A percentile compares a stretch with the other conserved stretches of the same genome.
Conservation (phyloP, 139 green algal genomes). For the Diplosphaera chodatii region DNA sequence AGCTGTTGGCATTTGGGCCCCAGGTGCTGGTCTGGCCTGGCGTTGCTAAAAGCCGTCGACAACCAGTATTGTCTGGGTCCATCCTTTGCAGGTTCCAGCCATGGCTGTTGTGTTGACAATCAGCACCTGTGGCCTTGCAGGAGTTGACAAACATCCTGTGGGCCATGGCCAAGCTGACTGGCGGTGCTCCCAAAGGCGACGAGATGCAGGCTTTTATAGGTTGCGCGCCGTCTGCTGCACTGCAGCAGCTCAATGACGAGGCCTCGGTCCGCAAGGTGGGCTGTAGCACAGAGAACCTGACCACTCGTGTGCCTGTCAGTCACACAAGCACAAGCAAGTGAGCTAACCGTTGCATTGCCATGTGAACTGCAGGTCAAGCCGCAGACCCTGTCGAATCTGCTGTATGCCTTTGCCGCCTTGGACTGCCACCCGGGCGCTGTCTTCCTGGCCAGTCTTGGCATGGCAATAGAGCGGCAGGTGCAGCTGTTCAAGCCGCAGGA, state of each 20-base stretch:
- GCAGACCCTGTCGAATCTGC: slow-evolving; percentile 24
- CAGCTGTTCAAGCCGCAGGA: slow-evolving; percentile 37
- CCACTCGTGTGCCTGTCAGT: no score
- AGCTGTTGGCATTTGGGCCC: slow-evolving; percentile 19
- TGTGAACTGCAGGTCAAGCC: slow-evolving; percentile 15
- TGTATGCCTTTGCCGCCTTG: slow-evolving; percentile 31
- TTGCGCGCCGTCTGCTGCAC: no score
- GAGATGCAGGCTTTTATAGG: no score
- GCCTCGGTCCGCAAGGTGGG: no score
- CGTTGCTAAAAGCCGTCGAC: no score
- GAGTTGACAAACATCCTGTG: slow-evolving; percentile 18
- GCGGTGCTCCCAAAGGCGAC: not conserved
- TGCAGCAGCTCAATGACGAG: no score
- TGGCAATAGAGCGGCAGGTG: slow-evolving; percentile 1
- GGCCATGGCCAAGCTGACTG: slow-evolving; percentile 9
- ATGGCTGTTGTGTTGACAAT: no score
- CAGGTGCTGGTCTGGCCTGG: slow-evolving; percentile 4
- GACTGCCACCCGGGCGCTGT: slow-evolving; percentile 16
- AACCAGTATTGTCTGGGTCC: no score
- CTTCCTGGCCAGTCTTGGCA: slow-evolving; percentile 8
- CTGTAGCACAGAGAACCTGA: no score
- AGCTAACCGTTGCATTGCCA: no score
- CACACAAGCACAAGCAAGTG: no score
- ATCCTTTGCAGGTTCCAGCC: no score
- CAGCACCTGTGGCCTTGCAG: not conserved